Evolutionary conservation across 768 basidiomycete genomes (phyloP), one percentile per base, ranked within the genome.

Genomic region (Suillus spraguei): DNA sequence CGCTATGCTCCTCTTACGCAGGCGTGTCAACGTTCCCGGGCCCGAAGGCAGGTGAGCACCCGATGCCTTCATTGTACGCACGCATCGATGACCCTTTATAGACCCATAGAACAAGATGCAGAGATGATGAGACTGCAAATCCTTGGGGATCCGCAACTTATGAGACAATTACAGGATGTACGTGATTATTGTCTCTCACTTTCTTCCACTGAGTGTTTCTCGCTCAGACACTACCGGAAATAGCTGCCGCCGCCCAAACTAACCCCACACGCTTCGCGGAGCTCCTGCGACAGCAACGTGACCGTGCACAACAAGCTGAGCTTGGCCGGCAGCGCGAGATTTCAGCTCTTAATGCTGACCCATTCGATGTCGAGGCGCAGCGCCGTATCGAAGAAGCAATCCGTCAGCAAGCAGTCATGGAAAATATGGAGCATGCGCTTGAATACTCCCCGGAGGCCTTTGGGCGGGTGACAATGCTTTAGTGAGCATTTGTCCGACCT

Each of bases 391-490:
- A 97, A 75, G 97, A 99, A 71, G 87, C 88, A 5, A 98, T 99
- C 66, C 78, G 90, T 64, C 91, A 94, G 72, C 85, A 97, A 72
- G 92, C 91, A 2, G 90, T 99, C 42, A 76, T 89, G 68, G 96
- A 98, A 80, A 97, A 97, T 71, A 82, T 96, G 84, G 87, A 91
- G 63, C 94, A 97, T 77, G 97, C 97, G 7, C 80, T 98, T 66
- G 96, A 98, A 73, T 95, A 92, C 67, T 90, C 88, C 9, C 97
- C 97, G 0, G 96, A 99, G 77, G 85, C 87, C 60, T 99, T 99
- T 75, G 97, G 94, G 17, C 84, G 88, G 65, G 97, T 99, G 38
- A 90, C 87, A 3, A 99, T 99, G 97, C 89, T 99, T 62, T 99
- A 97, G 92, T 95, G 71, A 76, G 91, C 84, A 36, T 32, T 20